These are phyloP conservation scores for Fusarium incarnatum DNA, from an alignment of 2,329 filamentous ascomycete genomes.

Conservation along the genomic window DNA sequence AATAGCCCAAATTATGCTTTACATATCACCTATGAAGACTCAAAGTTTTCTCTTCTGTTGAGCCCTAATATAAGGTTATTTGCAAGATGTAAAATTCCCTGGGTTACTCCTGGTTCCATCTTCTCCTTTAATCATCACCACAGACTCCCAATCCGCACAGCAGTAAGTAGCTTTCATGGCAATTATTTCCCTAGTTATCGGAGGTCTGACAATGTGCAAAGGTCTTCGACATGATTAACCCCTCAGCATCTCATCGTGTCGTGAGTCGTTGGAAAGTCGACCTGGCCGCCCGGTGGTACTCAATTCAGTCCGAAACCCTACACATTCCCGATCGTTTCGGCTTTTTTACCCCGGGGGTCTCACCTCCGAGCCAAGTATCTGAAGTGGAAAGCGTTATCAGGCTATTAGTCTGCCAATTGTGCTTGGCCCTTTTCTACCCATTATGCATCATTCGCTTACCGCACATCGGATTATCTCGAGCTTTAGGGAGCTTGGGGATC, in stretches of 20 bases:
- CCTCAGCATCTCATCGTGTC: background rate
- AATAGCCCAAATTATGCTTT: background rate
- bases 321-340: background rate
- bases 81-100: background rate
- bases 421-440: background rate
- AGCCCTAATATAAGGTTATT: background rate
- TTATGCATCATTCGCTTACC: background rate
- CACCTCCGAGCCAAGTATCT: background rate
- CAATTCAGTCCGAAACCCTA: background rate
- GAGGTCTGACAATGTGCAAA: background rate
- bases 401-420: background rate
- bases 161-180: background rate
- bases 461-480: background rate
- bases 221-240: background rate
- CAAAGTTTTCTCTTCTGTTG: too few species aligned
- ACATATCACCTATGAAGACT: background rate
- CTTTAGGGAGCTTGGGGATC: background rate
- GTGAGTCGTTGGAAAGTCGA: background rate
- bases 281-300: background rate
- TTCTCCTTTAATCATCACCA: background rate
- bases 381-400: background rate
- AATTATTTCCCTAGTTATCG: background rate
- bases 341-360: accelerated
- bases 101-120: background rate
- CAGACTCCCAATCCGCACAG: background rate